Evolutionary conservation across 352 stramenopile genomes (phyloP).

Genomic region (Globisporangium cederbergense): DNA sequence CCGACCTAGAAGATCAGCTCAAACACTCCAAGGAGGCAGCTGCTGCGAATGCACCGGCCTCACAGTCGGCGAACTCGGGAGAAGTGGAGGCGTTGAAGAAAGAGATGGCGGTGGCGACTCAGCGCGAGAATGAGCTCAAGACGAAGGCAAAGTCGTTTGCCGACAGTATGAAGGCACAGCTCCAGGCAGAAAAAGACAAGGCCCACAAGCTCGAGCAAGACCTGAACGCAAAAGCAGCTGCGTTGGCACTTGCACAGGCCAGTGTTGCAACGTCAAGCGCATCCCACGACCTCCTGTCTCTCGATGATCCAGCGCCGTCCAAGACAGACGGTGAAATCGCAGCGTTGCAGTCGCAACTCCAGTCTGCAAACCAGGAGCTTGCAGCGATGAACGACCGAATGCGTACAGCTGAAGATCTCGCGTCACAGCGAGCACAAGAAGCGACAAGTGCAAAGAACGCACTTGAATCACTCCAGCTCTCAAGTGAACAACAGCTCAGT

Average conservation of each 20-base stretch:
- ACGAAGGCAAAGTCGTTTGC: conserved; percentile 64
- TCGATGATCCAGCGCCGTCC: conserved; percentile 16
- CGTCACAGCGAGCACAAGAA: conserved; percentile 27
- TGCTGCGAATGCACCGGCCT: not conserved
- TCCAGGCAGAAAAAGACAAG: conserved; percentile 63
- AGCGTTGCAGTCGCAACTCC: conserved; percentile 33
- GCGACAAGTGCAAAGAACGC: conserved; percentile 22
- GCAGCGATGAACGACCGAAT: conserved; percentile 31
- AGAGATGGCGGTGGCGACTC: conserved; percentile 34
- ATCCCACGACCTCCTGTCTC: conserved; percentile 13
- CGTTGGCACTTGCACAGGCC: conserved; percentile 26
- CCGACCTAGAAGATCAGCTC: conserved; percentile 49
- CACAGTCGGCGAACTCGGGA: not conserved
- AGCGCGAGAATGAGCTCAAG: conserved; percentile 66
- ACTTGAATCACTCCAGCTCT: conserved; percentile 34
- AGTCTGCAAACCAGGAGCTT: conserved; percentile 30
- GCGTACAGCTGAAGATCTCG: conserved; percentile 27
- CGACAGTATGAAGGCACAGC: conserved; percentile 61
- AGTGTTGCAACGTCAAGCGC: conserved; percentile 13
- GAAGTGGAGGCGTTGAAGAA: conserved; percentile 46
- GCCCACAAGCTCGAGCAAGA: conserved; percentile 42
- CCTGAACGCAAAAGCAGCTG: conserved; percentile 39
- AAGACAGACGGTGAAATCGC: conserved; percentile 36
- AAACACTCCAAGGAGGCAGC: conserved; percentile 21
- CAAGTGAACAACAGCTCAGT: conserved; percentile 34